Conservation (phyloP, 176 grass and related monocot species). For the Oryza australiensis region DNA sequence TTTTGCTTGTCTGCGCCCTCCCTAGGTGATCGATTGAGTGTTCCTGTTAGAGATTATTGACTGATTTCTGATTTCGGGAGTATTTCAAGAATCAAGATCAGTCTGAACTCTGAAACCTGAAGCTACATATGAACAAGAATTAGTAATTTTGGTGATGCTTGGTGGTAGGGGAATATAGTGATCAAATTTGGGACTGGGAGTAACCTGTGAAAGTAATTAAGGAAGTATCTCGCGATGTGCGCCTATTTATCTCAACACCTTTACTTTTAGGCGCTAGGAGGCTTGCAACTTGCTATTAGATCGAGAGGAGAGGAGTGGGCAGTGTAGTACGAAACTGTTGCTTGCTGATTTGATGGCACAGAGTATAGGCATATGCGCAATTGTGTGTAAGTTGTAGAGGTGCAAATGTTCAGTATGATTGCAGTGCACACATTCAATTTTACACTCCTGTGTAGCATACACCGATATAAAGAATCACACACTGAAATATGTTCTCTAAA, state of each 20-base stretch:
- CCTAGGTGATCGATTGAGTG: not conserved
- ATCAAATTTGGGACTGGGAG: not conserved
- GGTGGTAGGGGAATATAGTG: not conserved
- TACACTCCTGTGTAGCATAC: not conserved
- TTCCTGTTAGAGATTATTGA: not conserved
- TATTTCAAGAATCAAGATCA: not conserved
- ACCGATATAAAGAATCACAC: not conserved
- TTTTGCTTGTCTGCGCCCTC: no score
- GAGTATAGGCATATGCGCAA: not conserved
- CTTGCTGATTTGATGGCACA: not conserved
- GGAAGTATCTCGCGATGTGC: not conserved
- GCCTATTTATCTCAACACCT: not conserved
- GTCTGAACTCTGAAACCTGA: not conserved
- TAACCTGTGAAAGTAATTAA: not conserved
- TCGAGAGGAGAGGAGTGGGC: no score
- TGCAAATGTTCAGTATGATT: not conserved
- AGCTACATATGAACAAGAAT: not conserved
- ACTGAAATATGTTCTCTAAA: not conserved
- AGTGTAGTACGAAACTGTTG: not conserved
- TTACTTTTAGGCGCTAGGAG: not conserved
- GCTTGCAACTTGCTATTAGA: not conserved
- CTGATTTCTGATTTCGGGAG: not conserved
- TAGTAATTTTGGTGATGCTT: slow-evolving; percentile 15
- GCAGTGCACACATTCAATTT: not conserved
- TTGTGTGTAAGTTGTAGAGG: not conserved